These are phyloP conservation scores for Neofusicoccum laricinum DNA, from an alignment of 2,329 filamentous ascomycete species.

Conservation along the genomic window DNA sequence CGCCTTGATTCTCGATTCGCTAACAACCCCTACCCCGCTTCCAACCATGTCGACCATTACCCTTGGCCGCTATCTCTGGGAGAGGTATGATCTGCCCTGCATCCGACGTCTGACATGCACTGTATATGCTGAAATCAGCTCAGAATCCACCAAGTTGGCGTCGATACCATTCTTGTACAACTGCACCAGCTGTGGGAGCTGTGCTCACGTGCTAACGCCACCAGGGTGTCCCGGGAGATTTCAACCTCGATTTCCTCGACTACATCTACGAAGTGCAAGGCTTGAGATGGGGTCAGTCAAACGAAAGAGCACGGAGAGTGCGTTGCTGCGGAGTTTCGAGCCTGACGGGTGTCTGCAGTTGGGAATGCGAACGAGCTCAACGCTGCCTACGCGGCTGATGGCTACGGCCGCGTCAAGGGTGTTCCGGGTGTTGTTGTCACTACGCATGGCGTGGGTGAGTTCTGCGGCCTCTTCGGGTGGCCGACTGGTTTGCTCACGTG, in stretches of 20 bases:
- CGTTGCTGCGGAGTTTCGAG: neutral
- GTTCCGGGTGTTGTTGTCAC: slow-evolving; percentile 48
- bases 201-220: slow-evolving; percentile 1
- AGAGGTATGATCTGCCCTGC: slow-evolving; percentile 22
- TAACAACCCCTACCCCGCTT: neutral
- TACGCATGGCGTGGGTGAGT: slow-evolving; percentile 57
- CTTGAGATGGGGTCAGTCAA: slow-evolving; percentile 33
- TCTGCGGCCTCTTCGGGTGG: neutral
- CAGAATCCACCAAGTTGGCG: slow-evolving; percentile 39
- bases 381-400: slow-evolving; percentile 57
- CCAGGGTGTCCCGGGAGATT: slow-evolving; percentile 44
- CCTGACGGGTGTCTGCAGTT: slow-evolving; percentile 26
- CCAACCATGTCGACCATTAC: slow-evolving; percentile 31
- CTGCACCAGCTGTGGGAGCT: neutral
- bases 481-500: neutral
- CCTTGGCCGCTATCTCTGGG: slow-evolving; percentile 43
- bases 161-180: slow-evolving; percentile 38
- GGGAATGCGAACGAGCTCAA: slow-evolving; percentile 60
- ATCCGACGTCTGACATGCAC: neutral
- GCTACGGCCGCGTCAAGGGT: slow-evolving; percentile 55
- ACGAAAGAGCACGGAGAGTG: neutral
- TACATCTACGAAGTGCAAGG: slow-evolving; percentile 40
- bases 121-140: neutral
- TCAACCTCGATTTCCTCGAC: slow-evolving; percentile 46
- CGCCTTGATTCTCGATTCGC: neutral